Base-by-base conservation (phyloP, 495 filamentous ascomycete genomes). In the Cetradonia linearis region DNA sequence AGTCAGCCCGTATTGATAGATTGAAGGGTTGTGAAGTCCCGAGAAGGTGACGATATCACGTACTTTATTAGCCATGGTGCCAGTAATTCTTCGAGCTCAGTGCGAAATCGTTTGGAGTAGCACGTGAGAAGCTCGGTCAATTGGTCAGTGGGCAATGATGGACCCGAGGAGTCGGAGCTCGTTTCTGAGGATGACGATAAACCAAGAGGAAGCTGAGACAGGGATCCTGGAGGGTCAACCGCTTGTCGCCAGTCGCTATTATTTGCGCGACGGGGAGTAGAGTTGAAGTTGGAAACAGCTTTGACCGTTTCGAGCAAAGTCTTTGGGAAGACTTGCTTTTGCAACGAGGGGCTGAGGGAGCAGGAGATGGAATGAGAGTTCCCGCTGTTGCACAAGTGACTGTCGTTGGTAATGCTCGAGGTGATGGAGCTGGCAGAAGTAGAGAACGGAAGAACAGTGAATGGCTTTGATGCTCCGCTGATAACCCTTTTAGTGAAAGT, bases 31-130 rank as follows among this genome's bases (percentile, higher is more conserved):
- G 37, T 28, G 20, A 13, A 27, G 13, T 48, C 23, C 38, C n/a
- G 23, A 37, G 54, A 42, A 62, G 42, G 58, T 30, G 25, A 28
- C 50, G 55, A 46, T 27, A 16, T 31, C 34, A 66, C 66, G 46
- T 42, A 68, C 66, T 64, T 66, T 68, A 54, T 66, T 67, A 65
- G 66, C 52, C 66, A 68, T 68, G 28, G 56, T 48, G 60, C 49
- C 56, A 38, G 66, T 52, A 65, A 52, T 23, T n/a, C 37, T 28
- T 55, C 33, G 47, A 63, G 60, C 56, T 65, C 60, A 55, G 55
- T 56, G 57, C 48, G 55, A 52, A 60, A 28, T n/a, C 10, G 31
- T 59, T 37, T 48, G 31, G 28, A 13, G 27, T 33, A 25, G 33
- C 44, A 63, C 60, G 60, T 65, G 63, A 44, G 47, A 54, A 52